A percentile compares a stretch with the other conserved stretches of the same genome.
These are phyloP conservation scores for Lizanozyma gosingica DNA, from an alignment of 1,139 yeast genomes.

Conservation along the genomic window DNA sequence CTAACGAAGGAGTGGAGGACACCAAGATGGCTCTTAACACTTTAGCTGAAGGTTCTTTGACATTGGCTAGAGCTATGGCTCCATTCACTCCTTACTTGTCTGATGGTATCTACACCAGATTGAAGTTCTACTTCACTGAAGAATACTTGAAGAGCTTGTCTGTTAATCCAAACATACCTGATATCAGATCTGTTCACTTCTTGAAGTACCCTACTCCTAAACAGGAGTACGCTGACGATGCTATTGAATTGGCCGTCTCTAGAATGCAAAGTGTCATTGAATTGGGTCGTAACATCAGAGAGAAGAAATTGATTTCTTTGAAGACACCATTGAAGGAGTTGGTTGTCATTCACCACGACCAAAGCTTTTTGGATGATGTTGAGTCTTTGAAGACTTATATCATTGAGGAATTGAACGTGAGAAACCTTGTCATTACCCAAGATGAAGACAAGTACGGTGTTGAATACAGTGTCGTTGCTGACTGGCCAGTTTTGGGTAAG, in stretches of 20 bases:
- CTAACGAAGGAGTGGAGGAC: constrained; percentile 72
- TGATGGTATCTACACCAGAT: constrained; percentile 77
- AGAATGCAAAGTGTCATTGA: constrained; percentile 98
- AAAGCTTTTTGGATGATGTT: constrained; percentile 66
- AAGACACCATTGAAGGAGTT: constrained; percentile 91
- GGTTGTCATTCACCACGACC: constrained; percentile 77
- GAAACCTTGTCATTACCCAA: constrained; percentile 77
- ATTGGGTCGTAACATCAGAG: constrained; percentile 92
- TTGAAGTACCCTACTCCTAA: constrained; percentile 82
- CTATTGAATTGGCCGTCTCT: constrained; percentile 73
- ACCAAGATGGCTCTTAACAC: constrained; percentile 84
- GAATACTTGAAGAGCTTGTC: constrained; percentile 39
- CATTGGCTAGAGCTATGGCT: constrained; percentile 92
- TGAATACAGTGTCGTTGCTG: constrained; percentile 89
- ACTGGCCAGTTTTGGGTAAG: constrained; percentile 98
- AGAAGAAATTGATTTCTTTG: constrained; percentile 85
- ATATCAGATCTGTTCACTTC: constrained; percentile 85
- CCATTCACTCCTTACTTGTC: constrained; percentile 97
- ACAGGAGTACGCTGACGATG: constrained; percentile 69
- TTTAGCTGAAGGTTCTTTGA: constrained; percentile 79
- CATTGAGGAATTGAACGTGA: constrained; percentile 83
- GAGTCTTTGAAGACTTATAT: constrained; percentile 72
- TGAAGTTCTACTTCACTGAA: constrained; percentile 51
- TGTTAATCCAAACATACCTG: constrained; percentile 36
- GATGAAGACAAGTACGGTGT: constrained; percentile 92